These are phyloP conservation scores for Dendrobium huoshanense DNA, from an alignment of 106 monocot species.

Conservation along the genomic window DNA sequence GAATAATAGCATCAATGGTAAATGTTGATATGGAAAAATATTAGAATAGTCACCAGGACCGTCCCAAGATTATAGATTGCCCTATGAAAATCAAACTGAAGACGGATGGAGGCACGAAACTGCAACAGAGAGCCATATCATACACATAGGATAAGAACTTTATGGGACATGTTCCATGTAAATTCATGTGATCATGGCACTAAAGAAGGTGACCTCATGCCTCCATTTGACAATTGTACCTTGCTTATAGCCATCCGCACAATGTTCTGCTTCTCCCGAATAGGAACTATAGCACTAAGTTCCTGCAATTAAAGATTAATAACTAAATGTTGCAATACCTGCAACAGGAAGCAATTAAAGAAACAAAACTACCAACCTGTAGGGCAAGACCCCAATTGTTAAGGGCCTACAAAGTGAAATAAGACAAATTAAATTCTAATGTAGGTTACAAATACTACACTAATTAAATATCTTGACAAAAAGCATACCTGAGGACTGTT, in stretches of 20 bases:
- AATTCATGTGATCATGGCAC: background rate
- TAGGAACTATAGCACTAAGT: conserved; percentile 96
- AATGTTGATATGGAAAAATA: background rate
- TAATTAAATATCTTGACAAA: conserved; percentile 3
- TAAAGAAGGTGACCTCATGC: background rate
- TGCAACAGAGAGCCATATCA: conserved; percentile 18
- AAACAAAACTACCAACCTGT: conserved; percentile 43
- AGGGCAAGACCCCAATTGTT: conserved; percentile 99
- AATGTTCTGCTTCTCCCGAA: conserved; percentile 84
- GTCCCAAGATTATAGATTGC: conserved; percentile 99
- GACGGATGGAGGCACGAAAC: conserved; percentile 95
- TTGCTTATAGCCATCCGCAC: conserved; percentile 93
- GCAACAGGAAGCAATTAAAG: background rate
- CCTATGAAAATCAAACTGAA: conserved; percentile 99
- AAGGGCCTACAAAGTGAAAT: conserved; percentile 58
- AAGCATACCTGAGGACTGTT: conserved; percentile 87
- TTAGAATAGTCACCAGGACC: conserved; percentile 59
- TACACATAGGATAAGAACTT: background rate
- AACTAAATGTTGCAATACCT: background rate
- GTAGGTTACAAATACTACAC: background rate
- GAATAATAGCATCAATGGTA: background rate
- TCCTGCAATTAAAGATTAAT: conserved; percentile 43
- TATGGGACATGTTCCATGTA: background rate
- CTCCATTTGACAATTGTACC: conserved; percentile 29
- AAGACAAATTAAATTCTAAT: conserved; percentile 4